Base-by-base conservation (phyloP, 2,329 filamentous ascomycete species). In the Conoideocrella luteorostrata region DNA sequence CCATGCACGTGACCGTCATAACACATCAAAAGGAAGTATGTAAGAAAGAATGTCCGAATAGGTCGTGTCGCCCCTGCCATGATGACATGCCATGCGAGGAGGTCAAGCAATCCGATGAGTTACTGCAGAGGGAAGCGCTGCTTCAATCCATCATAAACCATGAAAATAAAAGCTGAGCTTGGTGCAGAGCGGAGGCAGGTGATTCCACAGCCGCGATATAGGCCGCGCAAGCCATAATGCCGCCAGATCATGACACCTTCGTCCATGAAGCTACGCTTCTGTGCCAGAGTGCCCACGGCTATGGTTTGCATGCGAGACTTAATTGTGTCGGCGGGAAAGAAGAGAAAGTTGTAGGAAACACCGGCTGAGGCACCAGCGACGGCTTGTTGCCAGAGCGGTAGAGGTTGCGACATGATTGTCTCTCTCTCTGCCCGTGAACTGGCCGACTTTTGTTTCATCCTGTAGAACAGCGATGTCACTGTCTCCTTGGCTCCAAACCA, bases 91-190 rank as follows among this genome's bases (percentile, higher is more conserved):
- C n/a, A n/a, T n/a, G n/a, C n/a, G n/a, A n/a, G n/a, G n/a, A n/a
- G n/a, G n/a, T n/a, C n/a, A n/a, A n/a, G n/a, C n/a, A n/a, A n/a
- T n/a, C n/a, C n/a, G n/a, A n/a, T 3, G n/a, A 5, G 11, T 48
- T 52, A 66, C 46, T 67, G 64, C 52, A 78, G 54, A 26, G 77
- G 72, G 56, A 93, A 75, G 53, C 80, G 70, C 50, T 72, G 75
- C 68, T 89, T 89, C 63, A 98, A 65, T 12, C 82, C 85, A 66
- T 97, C 93, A 61, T 90, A 97, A 48, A 97, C 82, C 49, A 93
- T 90, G 59, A 98, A 98, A 48, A 98, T 98, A 59, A 97, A 89
- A 7, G 93, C 93, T n/a, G 90, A 96, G 64, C 90, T 96, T 3
- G 93, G 93, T 24, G 89, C 90, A 28, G 89, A 86, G 48, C 93